Base-by-base conservation (phyloP, 495 filamentous ascomycete species). In the Bryoglossum gracile region DNA sequence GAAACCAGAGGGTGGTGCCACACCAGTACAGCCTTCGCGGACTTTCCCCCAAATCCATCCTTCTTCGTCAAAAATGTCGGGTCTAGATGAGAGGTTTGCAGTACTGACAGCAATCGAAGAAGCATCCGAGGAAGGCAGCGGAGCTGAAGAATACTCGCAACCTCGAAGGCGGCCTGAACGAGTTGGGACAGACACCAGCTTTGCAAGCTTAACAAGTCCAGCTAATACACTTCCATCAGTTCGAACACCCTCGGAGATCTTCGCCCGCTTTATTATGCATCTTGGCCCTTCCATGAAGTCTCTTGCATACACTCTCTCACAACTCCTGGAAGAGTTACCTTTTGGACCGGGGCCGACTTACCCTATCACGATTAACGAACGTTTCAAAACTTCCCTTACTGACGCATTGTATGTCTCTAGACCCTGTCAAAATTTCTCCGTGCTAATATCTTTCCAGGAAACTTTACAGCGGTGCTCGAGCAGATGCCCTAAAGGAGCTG, bases 241-340 rank as follows among this genome's bases (percentile, higher is more conserved):
- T 21, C 66, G 61, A 40, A 80, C 76, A 38, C 78, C 85, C 11
- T 74, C 83, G 0, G 86, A 91, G 25, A 89, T 96, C 41, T 96
- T 96, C 57, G 80, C 84, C 5, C 68, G 82, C 5, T 98, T 98
- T 59, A 95, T 98, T 28, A 69, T 70, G 11, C 80, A 91, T 53
- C 67, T 98, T 28, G 92, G 92, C 0, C 91, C 92, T 1, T 89
- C 89, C 1, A 95, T 97, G 88, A 92, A 94, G 62, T 95, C 90
- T 0, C 72, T 98, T 24, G 89, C 89, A 9, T 89, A 84, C 48
- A 98, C 92, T 0, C 72, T 97, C 26, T 85, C 85, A 26, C 82
- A 90, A 51, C 88, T 94, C 18, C 80, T 98, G 10, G 81, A 87
- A 19, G 88, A 95, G 34, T 78, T 95, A 1, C 88, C 91, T 0